Conservation (phyloP, 306 rosid genomes). For the Herpetospermum pedunculosum region DNA sequence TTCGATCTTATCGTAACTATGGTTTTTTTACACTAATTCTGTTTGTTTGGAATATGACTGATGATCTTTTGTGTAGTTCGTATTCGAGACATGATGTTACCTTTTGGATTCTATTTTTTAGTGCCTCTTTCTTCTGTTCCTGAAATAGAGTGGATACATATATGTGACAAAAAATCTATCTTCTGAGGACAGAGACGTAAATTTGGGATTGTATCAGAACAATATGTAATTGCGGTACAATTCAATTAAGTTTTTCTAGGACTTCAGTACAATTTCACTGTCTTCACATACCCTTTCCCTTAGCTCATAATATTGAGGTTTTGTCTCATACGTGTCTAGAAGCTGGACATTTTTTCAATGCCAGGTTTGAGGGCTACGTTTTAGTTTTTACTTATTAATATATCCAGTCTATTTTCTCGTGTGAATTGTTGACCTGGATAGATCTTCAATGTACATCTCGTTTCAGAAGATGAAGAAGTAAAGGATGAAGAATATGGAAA, state of each 20-base stretch:
- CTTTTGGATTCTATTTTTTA: not conserved
- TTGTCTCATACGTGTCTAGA: not conserved
- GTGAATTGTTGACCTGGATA: conserved; percentile 24
- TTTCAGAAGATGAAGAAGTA: conserved; percentile 82
- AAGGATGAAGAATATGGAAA: conserved; percentile 80
- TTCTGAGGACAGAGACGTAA: not conserved
- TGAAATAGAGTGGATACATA: not conserved
- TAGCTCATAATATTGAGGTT: not conserved
- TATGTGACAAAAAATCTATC: not conserved
- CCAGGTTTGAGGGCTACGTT: conserved; percentile 9
- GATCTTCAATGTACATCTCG: conserved; percentile 23
- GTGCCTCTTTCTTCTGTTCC: not conserved
- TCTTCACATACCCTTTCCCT: not conserved
- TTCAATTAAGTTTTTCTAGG: not conserved
- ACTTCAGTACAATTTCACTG: not conserved
- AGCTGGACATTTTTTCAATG: not conserved
- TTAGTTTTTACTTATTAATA: conserved; percentile 10
- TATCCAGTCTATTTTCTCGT: not conserved
- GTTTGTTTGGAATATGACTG: not conserved
- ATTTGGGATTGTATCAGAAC: not conserved
- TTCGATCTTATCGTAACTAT: not conserved
- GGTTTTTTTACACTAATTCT: not conserved
- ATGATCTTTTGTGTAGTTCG: not conserved
- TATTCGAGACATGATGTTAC: not conserved
- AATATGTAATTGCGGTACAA: not conserved